Evolutionary conservation across 257 asterid genomes (phyloP).

Genomic region (Nicotiana sylvestris): DNA sequence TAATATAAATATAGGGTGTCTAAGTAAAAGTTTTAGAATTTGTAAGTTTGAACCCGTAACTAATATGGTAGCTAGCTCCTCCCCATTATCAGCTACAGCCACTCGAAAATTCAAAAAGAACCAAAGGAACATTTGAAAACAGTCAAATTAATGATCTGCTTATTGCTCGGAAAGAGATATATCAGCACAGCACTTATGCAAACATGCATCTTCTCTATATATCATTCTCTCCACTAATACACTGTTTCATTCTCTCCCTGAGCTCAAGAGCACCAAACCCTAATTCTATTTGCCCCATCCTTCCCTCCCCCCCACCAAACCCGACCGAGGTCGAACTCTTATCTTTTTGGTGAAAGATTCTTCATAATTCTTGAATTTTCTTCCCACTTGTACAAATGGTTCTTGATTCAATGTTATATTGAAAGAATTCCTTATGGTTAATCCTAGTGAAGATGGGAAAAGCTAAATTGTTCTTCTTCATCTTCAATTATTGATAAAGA

Average conservation of each 20-base stretch:
- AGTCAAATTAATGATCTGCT: background rate
- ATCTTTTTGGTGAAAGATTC: background rate
- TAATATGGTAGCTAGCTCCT: too few relatives aligned
- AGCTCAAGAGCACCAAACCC: slow-evolving; percentile 24
- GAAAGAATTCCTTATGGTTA: background rate
- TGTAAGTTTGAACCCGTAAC: too few relatives aligned
- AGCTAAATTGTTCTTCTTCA: background rate
- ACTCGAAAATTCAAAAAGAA: background rate
- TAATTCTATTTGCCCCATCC: background rate
- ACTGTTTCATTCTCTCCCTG: slow-evolving; percentile 20
- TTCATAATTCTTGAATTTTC: background rate
- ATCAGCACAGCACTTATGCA: slow-evolving; percentile 9
- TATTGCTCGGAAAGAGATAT: background rate
- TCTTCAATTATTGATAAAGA: background rate
- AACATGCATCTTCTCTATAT: background rate
- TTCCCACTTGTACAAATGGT: background rate
- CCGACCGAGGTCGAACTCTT: too few relatives aligned
- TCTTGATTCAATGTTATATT: background rate
- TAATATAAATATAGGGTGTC: too few relatives aligned
- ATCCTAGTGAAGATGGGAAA: background rate
- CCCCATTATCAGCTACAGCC: too few relatives aligned
- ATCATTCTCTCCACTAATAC: slow-evolving; percentile 21
- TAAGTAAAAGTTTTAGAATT: too few relatives aligned
- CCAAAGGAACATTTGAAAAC: background rate
- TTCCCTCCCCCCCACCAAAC: too few relatives aligned